phyloP scores from a whole-genome alignment of 345 rosid genomes.

The Dipteronia sinensis region DNA sequence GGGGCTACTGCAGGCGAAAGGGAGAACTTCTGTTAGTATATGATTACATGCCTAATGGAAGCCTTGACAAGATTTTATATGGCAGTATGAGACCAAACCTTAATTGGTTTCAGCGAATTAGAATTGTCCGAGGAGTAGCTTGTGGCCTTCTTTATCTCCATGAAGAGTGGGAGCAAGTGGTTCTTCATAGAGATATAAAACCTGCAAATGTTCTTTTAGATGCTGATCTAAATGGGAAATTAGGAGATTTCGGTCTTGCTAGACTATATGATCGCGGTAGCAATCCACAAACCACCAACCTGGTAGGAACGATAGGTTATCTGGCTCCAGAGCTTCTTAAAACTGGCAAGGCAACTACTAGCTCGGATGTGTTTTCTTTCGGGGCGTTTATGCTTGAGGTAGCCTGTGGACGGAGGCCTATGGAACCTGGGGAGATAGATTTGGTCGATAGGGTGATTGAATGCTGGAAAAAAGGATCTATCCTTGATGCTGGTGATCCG shows the following conservation, averaged over 20 bases:
- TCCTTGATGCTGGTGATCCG: slow-evolving; percentile 17
- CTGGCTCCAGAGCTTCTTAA: too few relatives aligned
- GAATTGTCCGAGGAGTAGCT: slow-evolving; percentile 45
- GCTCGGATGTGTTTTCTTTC: too few relatives aligned
- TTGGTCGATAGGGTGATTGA: slow-evolving; percentile 40
- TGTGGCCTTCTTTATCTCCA: slow-evolving; percentile 47
- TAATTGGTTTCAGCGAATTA: slow-evolving; percentile 42
- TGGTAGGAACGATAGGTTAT: slow-evolving; percentile 49
- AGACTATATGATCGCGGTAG: slow-evolving; percentile 41
- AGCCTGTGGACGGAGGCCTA: too few relatives aligned
- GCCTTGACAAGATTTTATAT: slow-evolving; percentile 50
- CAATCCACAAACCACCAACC: slow-evolving; percentile 38
- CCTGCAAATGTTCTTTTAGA: slow-evolving; percentile 37
- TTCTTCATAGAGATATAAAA: slow-evolving; percentile 50
- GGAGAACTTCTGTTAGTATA: slow-evolving; percentile 58
- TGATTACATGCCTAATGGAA: slow-evolving; percentile 63
- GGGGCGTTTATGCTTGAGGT: too few relatives aligned
- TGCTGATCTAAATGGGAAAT: slow-evolving; percentile 35
- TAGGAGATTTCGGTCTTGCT: slow-evolving; percentile 56
- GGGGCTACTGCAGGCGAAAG: slow-evolving; percentile 57
- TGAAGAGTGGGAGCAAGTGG: slow-evolving; percentile 49
- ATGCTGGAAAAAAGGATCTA: slow-evolving; percentile 36
- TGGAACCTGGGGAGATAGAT: slow-evolving; percentile 16
- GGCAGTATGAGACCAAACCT: slow-evolving; percentile 30
- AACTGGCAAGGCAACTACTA: too few relatives aligned